These are phyloP conservation scores for Trichoderma atrobrunneum DNA, from an alignment of 2,329 filamentous ascomycete species.

Conservation along the genomic window DNA sequence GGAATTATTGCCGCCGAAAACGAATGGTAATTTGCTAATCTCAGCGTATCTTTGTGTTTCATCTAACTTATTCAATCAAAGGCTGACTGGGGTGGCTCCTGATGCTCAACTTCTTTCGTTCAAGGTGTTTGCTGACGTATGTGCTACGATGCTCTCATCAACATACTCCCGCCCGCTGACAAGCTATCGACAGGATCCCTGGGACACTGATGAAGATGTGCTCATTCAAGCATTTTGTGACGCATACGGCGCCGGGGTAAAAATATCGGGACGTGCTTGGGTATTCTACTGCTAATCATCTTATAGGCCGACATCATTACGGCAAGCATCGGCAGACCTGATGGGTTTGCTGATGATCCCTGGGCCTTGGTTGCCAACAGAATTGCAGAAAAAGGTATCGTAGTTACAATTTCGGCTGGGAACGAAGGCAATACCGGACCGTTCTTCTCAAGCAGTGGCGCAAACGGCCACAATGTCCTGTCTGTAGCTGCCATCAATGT, in stretches of 20 bases:
- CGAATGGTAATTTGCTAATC: conserved; percentile 28
- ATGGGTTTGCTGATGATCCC: conserved; percentile 41
- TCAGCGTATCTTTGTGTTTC: too few relatives aligned
- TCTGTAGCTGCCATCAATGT: conserved; percentile 41
- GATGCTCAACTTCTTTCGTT: conserved; percentile 44
- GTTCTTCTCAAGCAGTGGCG: conserved; percentile 41
- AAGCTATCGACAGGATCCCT: conserved; percentile 24
- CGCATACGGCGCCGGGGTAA: conserved; percentile 35
- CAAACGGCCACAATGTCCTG: conserved; percentile 34
- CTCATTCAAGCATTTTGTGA: conserved; percentile 39
- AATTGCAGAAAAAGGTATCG: conserved; percentile 44
- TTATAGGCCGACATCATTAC: conserved; percentile 44
- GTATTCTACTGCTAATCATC: background rate
- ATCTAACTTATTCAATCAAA: conserved; percentile 20
- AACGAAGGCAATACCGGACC: conserved; percentile 49
- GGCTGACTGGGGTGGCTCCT: conserved; percentile 45
- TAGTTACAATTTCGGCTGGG: conserved; percentile 50
- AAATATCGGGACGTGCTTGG: background rate
- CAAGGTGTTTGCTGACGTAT: conserved; percentile 41
- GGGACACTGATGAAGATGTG: conserved; percentile 34
- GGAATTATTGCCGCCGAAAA: conserved; percentile 48
- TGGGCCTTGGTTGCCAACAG: conserved; percentile 43
- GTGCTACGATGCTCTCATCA: background rate
- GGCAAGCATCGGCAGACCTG: conserved; percentile 38
- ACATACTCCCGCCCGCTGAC: background rate